Evolutionary conservation across 2,329 filamentous ascomycete species (phyloP), one percentile per base, ranked within the genome.

Genomic region (Aureobasidium sp.): DNA sequence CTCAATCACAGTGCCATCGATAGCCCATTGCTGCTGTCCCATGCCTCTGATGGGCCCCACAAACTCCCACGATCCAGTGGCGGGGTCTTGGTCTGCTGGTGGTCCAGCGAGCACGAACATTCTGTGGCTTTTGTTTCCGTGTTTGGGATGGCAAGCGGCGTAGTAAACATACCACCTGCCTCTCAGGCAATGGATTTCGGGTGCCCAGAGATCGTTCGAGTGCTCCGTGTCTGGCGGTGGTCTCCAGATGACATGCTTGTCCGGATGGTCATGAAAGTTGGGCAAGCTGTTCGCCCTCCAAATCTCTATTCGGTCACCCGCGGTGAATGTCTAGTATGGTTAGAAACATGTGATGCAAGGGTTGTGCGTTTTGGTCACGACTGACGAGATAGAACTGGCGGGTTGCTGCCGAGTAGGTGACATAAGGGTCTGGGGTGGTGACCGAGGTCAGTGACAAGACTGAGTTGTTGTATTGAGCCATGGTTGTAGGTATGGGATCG

Each of bases 131-230:
- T 70, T 70, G 68, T 80, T 79, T 58, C 77, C 77, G n/a, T 75
- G 67, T 44, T 68, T 64, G 0, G 74, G 74, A 64, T 79, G 68
- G 22, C 73, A 75, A 17, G 73, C 76, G 3, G 72, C 78, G 68
- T 74, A 79, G 69, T 83, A 83, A 64, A 83, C 74, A 69, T 82
- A 84, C 82, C 82, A 84, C 25, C 75, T 75, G 0, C 77, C 78
- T 41, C 77, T 70, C 29, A 84, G 72, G 52, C 70, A 70, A 68
- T 84, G 82, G 0, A 84, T 73, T 71, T 84, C 82, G 0, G 82
- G 82, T 0, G 82, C 82, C 82, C 82, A 84, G 36, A 84, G 72
- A 65, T 75, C 76, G 44, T 71, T 76, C 8, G 74, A 76, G 73
- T 77, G 78, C 20, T 72, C 69, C 11, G 73, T 74, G 63, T 76